Base-by-base conservation (phyloP, 805 yeast species). In the Zygotorulaspora chibaensis region DNA sequence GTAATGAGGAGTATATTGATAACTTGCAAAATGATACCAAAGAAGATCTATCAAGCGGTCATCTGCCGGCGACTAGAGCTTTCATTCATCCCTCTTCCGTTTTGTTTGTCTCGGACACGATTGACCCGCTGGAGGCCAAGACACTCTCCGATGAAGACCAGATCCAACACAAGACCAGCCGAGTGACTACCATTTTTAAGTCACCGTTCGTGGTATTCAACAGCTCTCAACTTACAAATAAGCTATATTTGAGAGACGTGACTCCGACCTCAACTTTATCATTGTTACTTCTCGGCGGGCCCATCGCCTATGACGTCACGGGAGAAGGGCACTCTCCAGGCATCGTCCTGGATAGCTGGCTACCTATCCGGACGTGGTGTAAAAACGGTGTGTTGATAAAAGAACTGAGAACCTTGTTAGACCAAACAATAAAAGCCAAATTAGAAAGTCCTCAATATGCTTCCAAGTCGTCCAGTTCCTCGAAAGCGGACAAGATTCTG, bases 301-400 rank as follows among this genome's bases (percentile, higher is more conserved):
- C 77, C 0, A 74, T 85, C 15, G 64, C 71, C 33, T 84, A 81
- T 59, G 87, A 84, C 54, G 52, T 69, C 9, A 48, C 58, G n/a
- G 62, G 73, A 0, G 69, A 76, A 1, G 73, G 69, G 34, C 74
- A 81, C 3, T 77, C 89, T 0, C 95, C 96, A 0, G 97, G 97
- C 17, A 77, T 93, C 29, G 80, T 88, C 8, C 68, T 91, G 45
- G 96, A 87, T 54, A 75, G 75, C n/a, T 90, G 98, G 97, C 66
- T 87, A 28, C 95, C 96, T 0, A 74, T 91, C 10, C 74, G 87
- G 50, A 87, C 96, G 1, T 91, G 97, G 97, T 84, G 96, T 52
- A 86, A 93, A 53, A 87, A 90, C 57, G 98, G 90, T 1, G 96
- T 91, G 2, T 68, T 91, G 38, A 75, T 90, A 26, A 84, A 86